Percentiles rank a stretch among this genome's conserved stretches.
These are phyloP conservation scores for Cyberlindnera mrakii DNA, from an alignment of 805 yeast species.

Conservation along the genomic window DNA sequence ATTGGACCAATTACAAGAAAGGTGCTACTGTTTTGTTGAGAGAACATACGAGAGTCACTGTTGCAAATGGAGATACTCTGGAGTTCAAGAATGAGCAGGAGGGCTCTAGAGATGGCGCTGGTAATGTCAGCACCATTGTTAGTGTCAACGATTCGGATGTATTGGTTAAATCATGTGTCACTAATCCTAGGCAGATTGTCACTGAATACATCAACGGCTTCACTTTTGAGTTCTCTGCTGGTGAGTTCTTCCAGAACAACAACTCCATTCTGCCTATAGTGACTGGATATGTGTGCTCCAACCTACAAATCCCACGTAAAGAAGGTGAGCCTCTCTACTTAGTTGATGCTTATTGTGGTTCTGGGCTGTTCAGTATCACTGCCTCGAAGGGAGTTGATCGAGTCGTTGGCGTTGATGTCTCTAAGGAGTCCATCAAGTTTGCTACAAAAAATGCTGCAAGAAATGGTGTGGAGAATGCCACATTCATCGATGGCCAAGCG, in stretches of 20 bases:
- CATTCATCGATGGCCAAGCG: constrained; percentile 87
- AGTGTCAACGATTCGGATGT: constrained; percentile 21
- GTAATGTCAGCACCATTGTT: constrained; percentile 32
- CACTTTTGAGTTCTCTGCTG: constrained; percentile 84
- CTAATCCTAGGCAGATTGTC: constrained; percentile 72
- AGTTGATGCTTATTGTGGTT: constrained; percentile 95
- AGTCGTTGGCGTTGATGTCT: constrained; percentile 90
- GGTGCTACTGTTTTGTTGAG: constrained; percentile 86
- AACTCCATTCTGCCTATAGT: constrained; percentile 84
- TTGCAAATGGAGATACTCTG: constrained; percentile 18
- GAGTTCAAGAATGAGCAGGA: constrained; percentile 30
- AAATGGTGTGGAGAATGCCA: constrained; percentile 73
- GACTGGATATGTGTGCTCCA: constrained; percentile 72
- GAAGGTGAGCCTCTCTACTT: constrained; percentile 53
- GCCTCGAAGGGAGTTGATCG: constrained; percentile 75
- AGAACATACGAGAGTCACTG: constrained; percentile 53
- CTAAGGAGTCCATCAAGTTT: constrained; percentile 84
- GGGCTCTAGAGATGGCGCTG: constrained; percentile 39
- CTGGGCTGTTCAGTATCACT: constrained; percentile 87
- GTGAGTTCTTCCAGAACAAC: constrained; percentile 95
- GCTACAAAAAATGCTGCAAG: constrained; percentile 76
- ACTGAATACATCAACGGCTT: constrained; percentile 70
- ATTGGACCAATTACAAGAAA: constrained; percentile 45
- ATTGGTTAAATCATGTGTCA: constrained; percentile 65
- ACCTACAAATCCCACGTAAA: constrained; percentile 41